Conservation (phyloP, 1,284 basidiomycete species). For the Athelia psychrophila region DNA sequence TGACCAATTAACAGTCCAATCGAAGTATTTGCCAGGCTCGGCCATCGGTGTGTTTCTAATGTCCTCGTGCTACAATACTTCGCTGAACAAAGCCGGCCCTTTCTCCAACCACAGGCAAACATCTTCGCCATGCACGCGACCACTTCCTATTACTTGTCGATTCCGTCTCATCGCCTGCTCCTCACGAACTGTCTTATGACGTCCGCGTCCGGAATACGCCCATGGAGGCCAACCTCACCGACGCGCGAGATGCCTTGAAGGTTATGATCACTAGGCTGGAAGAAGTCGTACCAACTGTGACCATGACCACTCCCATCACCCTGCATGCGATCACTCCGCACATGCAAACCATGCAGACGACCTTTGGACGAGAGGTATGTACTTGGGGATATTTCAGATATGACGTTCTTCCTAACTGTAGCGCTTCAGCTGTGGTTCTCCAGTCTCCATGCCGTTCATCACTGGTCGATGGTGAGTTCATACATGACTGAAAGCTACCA, state of each 20-base stretch:
- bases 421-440: constrained; percentile 75
- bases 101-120: constrained; percentile 63
- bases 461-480: constrained; percentile 75
- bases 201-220: constrained; percentile 71
- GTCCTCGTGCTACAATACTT: constrained; percentile 2
- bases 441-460: constrained; percentile 80
- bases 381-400: not conserved
- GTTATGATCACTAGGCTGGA: constrained; percentile 58
- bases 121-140: constrained; percentile 78
- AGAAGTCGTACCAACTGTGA: constrained; percentile 43
- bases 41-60: constrained; percentile 60
- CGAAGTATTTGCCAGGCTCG: constrained; percentile 73
- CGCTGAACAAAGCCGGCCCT: not conserved
- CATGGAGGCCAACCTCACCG: constrained; percentile 68
- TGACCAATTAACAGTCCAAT: constrained; percentile 62
- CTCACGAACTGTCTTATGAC: constrained; percentile 71
- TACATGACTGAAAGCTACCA: constrained; percentile 2
- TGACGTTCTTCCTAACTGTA: not conserved
- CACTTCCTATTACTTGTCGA: constrained; percentile 70
- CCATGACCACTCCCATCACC: constrained; percentile 54
- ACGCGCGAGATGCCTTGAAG: constrained; percentile 54
- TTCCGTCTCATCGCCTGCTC: constrained; percentile 44
- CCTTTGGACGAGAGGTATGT: constrained; percentile 76
- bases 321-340: constrained; percentile 79
- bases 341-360: constrained; percentile 69